These are phyloP conservation scores for Bipolaris bicolor DNA, from an alignment of 2,329 filamentous ascomycete genomes.

Conservation along the genomic window DNA sequence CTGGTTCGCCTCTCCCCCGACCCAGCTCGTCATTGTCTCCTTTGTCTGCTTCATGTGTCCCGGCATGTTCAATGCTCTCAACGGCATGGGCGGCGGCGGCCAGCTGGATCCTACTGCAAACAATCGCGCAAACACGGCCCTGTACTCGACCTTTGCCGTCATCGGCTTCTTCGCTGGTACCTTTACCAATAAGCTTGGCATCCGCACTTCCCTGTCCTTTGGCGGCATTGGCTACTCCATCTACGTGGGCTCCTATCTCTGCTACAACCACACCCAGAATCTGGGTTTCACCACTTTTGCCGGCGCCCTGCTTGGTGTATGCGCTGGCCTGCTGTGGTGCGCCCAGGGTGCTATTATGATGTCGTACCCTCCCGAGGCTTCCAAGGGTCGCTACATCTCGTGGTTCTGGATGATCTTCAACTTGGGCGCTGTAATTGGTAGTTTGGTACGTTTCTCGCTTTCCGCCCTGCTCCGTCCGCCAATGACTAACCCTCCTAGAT, in stretches of 20 bases:
- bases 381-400: constrained; percentile 87
- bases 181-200: constrained; percentile 76
- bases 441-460: constrained; percentile 59
- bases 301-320: constrained; percentile 76
- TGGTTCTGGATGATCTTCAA: constrained; percentile 98
- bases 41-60: constrained; percentile 62
- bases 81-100: constrained; percentile 58
- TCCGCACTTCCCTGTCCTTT: constrained; percentile 70
- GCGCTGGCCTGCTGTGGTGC: constrained; percentile 80
- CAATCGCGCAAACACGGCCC: constrained; percentile 71
- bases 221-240: constrained; percentile 79
- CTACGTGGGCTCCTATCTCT: constrained; percentile 73
- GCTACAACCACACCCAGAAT: constrained; percentile 71
- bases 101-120: constrained; percentile 59
- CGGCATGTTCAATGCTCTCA: constrained; percentile 61
- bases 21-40: constrained; percentile 57
- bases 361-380: constrained; percentile 79
- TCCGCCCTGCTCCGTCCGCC: neutral
- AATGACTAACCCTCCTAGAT: constrained; percentile 56
- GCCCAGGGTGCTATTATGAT: constrained; percentile 89
- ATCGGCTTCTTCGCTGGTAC: constrained; percentile 71
- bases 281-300: constrained; percentile 77
- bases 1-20: constrained; percentile 57
- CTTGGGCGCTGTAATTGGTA: constrained; percentile 84
- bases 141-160: constrained; percentile 74